Base-by-base conservation (phyloP, 177 flowering plant species). In the Vitis hybrid region DNA sequence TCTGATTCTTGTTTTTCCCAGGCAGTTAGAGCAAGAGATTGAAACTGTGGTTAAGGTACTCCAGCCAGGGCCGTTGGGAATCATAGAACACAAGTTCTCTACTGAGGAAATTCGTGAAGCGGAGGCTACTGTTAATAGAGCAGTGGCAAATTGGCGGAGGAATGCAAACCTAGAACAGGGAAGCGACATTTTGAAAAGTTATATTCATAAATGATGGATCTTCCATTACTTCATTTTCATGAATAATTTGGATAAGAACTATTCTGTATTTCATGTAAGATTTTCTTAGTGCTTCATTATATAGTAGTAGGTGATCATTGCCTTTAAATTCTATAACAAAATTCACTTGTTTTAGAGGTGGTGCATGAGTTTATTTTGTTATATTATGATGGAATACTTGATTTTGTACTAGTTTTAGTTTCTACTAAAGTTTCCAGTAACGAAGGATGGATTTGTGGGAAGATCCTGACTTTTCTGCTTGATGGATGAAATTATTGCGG, bases 1-100 rank as follows among this genome's bases (percentile, higher is more conserved):
- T 33, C 56, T 16, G n/a, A 22, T 18, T n/a, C 71, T 63, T 65
- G 16, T 51, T n/a, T 73, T 62, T 49, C n/a, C 58, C 79, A 94
- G 99, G 86, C 88, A 90, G 75, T 76, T 92, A 72, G 99, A 94
- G 81, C 84, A 87, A 67, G 97, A 94, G 66, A 72, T 86, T 78
- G 97, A 94, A 81, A 94, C 96, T 67, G 98, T 93, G 69, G 66
- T 93, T 50, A 84, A 80, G 68, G 96, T 90, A 16, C 77, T 95
- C 72, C 90, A 93, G 69, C 99, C 99, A 60, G 99, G 99, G 50
- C 99, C 97, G 49, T 65, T 95, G 76, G 98, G 48, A 62, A 84
- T 93, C 61, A 74, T 91, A 50, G 96, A 94, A 66, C 95, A 91
- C 87, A 93, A 94, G 79, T 91, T 89, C 75, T 83, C 93, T n/a